These are phyloP conservation scores for Cutaneotrichosporon sp. DNA, from an alignment of 1,284 basidiomycete species.

Conservation along the genomic window DNA sequence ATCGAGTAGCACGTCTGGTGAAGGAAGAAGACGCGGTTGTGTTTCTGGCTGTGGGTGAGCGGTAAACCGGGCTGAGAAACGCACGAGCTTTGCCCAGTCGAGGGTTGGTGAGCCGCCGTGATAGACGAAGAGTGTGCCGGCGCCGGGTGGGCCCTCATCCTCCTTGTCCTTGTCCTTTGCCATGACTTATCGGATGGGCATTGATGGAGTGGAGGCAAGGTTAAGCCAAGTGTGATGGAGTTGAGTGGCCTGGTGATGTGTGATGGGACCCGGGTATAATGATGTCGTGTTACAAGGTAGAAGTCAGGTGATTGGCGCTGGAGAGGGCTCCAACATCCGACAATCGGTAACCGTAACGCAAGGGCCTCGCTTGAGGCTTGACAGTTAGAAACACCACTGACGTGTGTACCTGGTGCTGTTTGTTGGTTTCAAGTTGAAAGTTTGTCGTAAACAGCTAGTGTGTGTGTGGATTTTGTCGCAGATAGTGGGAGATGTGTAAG, in stretches of 20 bases:
- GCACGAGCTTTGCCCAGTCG: constrained; percentile 26
- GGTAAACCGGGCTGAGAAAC: neutral
- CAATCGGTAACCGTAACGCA: too few relatives aligned
- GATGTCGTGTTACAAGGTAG: neutral
- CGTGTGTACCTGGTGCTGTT: too few relatives aligned
- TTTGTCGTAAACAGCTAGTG: too few relatives aligned
- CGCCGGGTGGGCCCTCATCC: constrained; percentile 39
- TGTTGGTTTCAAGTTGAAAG: too few relatives aligned
- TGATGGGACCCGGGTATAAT: neutral
- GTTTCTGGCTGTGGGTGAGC: constrained; percentile 24
- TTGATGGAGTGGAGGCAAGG: constrained; percentile 8
- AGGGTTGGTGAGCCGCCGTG: constrained; percentile 15
- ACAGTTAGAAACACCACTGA: too few relatives aligned
- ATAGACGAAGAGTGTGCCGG: constrained; percentile 43
- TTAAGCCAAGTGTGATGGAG: neutral
- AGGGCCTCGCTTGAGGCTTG: too few relatives aligned
- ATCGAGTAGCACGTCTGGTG: constrained; percentile 49
- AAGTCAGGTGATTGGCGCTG: constrained; percentile 1
- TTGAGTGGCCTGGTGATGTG: constrained; percentile 2
- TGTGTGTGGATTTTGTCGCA: too few relatives aligned
- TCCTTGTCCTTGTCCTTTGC: constrained; percentile 19
- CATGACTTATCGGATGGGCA: constrained; percentile 14
- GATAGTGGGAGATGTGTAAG: too few relatives aligned
- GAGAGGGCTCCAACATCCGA: neutral
- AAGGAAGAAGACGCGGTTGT: constrained; percentile 23